Base-by-base conservation (phyloP, 2,329 filamentous ascomycete genomes). In the Penicillium sp. region DNA sequence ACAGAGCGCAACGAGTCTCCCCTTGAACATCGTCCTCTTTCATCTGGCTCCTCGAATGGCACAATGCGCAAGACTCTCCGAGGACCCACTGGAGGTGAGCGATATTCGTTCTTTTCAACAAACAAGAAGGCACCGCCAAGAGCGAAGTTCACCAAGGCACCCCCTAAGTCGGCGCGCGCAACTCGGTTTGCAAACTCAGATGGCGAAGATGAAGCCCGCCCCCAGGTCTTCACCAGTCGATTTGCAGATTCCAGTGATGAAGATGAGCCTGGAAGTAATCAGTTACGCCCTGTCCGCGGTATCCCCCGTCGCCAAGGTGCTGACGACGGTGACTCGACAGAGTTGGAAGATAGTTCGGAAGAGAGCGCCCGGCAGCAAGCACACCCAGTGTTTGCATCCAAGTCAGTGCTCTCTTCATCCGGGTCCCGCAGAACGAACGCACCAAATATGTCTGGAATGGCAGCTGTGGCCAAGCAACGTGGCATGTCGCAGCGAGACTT, bases 241-340 rank as follows among this genome's bases (percentile, higher is more conserved):
- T 89, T 91, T 65, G 85, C 79, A 1, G 87, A 91, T 66, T 91
- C 89, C 1, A 91, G 89, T 67, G 88, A 91, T 68, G 88, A 91
- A 55, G 87, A 89, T 19, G 79, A 80, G 15, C 75, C 72, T 29
- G 56, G 46, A 17, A 53, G 50, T 19, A 76, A 67, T 45, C 74
- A 66, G 63, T 75, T 80, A 31, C 77, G 77, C 23, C 85, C 82
- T 47, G 86, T 87, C 2, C 80, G 82, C 58, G 84, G 84, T 43
- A 89, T 85, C 57, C 86, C 80, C 15, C 82, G 78, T 49, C 84
- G 73, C n/a, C 75, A 81, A 54, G 82, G 86, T 54, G 80, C 80
- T 50, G 79, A 86, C 51, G 82, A 87, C 51, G 83, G 84, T 38
- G 86, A 87, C 58, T 86, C 86, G 1, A 83, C 85, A 19, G 84